These are phyloP conservation scores for Talaromyces thailandensis DNA, from an alignment of 495 filamentous ascomycete species.

Conservation along the genomic window DNA sequence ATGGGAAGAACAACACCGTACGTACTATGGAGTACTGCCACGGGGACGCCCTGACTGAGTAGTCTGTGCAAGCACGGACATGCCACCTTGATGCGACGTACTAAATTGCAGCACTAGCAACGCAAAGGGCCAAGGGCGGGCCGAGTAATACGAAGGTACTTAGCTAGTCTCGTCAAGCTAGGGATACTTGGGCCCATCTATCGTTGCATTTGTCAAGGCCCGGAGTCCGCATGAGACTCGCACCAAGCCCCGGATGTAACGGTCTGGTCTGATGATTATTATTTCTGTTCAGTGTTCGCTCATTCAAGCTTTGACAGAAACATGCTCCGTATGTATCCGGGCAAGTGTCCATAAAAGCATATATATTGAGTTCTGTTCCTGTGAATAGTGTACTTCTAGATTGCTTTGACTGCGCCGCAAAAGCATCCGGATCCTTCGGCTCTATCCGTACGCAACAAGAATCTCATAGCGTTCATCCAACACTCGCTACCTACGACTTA, in stretches of 20 bases:
- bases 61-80: neutral
- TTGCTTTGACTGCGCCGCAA: neutral
- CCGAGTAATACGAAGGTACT: neutral
- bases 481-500: neutral
- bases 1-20: too few relatives aligned
- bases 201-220: neutral
- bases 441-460: neutral
- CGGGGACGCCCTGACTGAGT: neutral
- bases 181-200: neutral
- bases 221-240: neutral
- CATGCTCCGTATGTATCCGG: neutral
- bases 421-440: neutral
- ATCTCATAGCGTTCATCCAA: neutral
- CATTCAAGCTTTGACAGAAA: neutral
- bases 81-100: neutral
- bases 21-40: neutral
- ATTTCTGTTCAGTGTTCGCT: neutral
- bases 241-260: neutral
- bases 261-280: neutral
- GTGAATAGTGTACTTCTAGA: too few relatives aligned
- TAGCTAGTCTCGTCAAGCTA: neutral
- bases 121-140: neutral
- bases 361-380: neutral
- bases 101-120: neutral
- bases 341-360: neutral